phyloP scores from a whole-genome alignment of 768 basidiomycete genomes.

The Lanmaoa rubissima region DNA sequence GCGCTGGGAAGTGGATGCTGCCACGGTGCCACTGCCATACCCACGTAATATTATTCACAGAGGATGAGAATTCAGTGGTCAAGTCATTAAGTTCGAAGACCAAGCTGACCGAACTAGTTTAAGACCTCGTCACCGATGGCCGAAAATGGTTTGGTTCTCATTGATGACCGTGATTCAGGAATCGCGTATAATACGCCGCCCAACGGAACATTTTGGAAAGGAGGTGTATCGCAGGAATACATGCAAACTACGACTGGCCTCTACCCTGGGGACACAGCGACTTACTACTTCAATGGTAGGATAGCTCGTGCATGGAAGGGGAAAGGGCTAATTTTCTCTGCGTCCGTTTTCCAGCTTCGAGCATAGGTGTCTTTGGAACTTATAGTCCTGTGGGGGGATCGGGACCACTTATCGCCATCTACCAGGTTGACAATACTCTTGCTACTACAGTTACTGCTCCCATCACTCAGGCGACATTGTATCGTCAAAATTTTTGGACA shows the following conservation, averaged over 20 bases:
- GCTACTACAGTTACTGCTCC: background rate
- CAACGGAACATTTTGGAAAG: background rate
- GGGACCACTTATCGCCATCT: background rate
- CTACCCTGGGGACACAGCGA: background rate
- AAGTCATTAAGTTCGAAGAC: background rate
- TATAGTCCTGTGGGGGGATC: background rate
- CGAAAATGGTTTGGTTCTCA: background rate
- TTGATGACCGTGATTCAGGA: constrained; percentile 1
- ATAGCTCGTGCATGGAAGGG: background rate
- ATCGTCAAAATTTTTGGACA: background rate
- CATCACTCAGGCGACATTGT: background rate
- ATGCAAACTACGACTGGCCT: constrained; percentile 1
- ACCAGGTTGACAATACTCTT: constrained; percentile 1
- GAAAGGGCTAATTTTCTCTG: background rate
- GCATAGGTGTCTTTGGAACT: constrained; percentile 2
- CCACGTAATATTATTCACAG: background rate
- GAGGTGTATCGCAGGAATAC: background rate
- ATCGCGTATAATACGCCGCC: background rate
- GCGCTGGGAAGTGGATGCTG: background rate
- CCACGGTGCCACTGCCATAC: too few species aligned
- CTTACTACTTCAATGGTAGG: constrained; percentile 5
- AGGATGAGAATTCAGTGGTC: background rate
- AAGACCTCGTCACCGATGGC: background rate
- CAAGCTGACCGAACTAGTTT: background rate
- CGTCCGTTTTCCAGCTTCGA: constrained; percentile 2